A percentile compares a stretch with the other conserved stretches of the same genome.
These are phyloP conservation scores for Corymbia maculata DNA, from an alignment of 345 rosid genomes.

Conservation along the genomic window DNA sequence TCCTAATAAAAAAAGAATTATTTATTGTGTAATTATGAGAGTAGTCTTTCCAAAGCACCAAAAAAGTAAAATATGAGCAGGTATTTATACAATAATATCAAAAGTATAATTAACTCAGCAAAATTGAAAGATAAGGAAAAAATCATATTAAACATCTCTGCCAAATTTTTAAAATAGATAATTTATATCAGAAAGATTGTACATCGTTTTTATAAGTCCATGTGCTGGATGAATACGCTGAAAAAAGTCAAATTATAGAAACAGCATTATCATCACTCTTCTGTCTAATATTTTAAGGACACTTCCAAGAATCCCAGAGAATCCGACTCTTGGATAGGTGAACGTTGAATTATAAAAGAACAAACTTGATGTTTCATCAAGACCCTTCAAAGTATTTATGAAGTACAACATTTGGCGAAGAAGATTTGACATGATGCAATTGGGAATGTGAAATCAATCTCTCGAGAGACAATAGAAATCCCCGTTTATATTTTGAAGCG, in stretches of 20 bases:
- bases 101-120: not conserved
- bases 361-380: not conserved
- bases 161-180: not conserved
- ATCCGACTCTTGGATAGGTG: not conserved
- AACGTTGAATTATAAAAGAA: not conserved
- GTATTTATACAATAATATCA: not conserved
- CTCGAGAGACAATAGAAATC: accelerated
- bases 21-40: not conserved
- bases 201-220: not conserved
- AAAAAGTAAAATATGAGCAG: not conserved
- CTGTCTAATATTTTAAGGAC: not conserved
- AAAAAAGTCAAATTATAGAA: not conserved
- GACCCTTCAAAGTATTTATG: not conserved
- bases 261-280: not conserved
- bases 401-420: not conserved
- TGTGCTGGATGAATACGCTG: not conserved
- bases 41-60: not conserved
- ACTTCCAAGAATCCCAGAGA: not conserved
- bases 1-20: not conserved
- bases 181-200: not conserved
- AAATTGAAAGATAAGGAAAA: not conserved
- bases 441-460: accelerated
- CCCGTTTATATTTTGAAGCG: not conserved
- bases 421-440: not conserved
- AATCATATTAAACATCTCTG: not conserved